Base-by-base conservation (phyloP, 2,329 filamentous ascomycete species). In the Cyphellophora europaea region DNA sequence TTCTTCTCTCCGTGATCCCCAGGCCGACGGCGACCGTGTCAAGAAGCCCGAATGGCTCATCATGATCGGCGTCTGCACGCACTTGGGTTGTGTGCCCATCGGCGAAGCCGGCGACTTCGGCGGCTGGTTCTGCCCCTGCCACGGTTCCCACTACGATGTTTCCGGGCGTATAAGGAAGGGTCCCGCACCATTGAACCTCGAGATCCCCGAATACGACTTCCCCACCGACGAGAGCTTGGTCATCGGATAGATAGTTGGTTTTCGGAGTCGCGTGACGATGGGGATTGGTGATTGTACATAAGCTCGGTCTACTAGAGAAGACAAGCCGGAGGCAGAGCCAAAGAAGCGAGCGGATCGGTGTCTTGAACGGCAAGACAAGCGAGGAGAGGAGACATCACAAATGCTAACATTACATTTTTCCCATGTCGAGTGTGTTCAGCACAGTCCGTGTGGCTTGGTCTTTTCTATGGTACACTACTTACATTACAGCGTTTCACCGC, bases 81-180 rank as follows among this genome's bases (percentile, higher is more conserved):
- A 98, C 69, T 72, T 98, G 59, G 91, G 91, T 69, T 98, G 91
- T 77, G 91, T 98, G 53, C 91, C 91, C 59, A 98, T 98, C 56
- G 91, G 93, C 57, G 91, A 98, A 73, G 86, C 91, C 48, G 91
- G 91, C 63, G 93, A 98, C 67, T 98, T 72, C 57, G 91, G 91
- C 62, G 91, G 91, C 60, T 98, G 91, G 91, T 98, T 98, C 82
- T 98, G 91, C 74, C 91, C 91, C 49, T 98, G 91, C 83, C 91
- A 98, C 77, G 91, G 91, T 66, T 95, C 88, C 53, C 91, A 98
- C 75, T 98, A 98, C 78, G 91, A 98, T 64, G 96, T 98, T 65
- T 96, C 88, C 48, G 91, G 91, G 63, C 87, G 91, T 67, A 85
- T 94, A 76, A 81, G 91, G 72, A 95, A 85, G 77, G 91, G 91